Evolutionary conservation across 1,139 yeast species (phyloP).

Genomic region (Debaryomyces subglobosus): DNA sequence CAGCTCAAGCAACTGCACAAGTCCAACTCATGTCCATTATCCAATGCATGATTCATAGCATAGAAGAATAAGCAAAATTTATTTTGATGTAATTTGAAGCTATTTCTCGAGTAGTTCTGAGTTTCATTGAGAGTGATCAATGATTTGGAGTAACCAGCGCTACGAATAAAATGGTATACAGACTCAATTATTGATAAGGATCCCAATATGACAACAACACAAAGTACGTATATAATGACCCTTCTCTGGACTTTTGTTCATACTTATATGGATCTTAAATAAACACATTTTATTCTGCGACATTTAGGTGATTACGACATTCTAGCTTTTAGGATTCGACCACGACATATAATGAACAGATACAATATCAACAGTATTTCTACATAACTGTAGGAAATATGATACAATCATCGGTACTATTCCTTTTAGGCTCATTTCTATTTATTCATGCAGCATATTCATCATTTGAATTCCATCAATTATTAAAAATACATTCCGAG

Average conservation of each 20-base stretch:
- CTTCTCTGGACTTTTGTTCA: too few species aligned
- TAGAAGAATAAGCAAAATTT: not conserved
- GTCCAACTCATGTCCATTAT: not conserved
- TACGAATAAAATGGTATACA: not conserved
- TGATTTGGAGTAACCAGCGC: not conserved
- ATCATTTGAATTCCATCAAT: slow-evolving; percentile 52
- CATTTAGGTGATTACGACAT: not conserved
- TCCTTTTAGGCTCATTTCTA: slow-evolving; percentile 35
- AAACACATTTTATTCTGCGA: not conserved
- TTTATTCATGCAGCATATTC: slow-evolving; percentile 54
- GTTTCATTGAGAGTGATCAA: not conserved
- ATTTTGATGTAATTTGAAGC: not conserved
- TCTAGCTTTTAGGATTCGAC: not conserved
- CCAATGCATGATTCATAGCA: not conserved
- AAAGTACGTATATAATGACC: too few species aligned
- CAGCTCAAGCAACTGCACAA: not conserved
- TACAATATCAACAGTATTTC: not conserved
- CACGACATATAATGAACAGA: slow-evolving; percentile 2
- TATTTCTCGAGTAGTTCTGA: not conserved
- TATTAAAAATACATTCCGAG: slow-evolving; percentile 24
- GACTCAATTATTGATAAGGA: too few species aligned
- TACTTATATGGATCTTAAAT: too few species aligned
- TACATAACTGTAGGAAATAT: not conserved
- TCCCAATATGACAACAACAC: too few species aligned
- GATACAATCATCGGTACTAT: slow-evolving; percentile 3